These are phyloP conservation scores for Pistacia atlantica DNA, from an alignment of 345 rosid species.

Conservation along the genomic window DNA sequence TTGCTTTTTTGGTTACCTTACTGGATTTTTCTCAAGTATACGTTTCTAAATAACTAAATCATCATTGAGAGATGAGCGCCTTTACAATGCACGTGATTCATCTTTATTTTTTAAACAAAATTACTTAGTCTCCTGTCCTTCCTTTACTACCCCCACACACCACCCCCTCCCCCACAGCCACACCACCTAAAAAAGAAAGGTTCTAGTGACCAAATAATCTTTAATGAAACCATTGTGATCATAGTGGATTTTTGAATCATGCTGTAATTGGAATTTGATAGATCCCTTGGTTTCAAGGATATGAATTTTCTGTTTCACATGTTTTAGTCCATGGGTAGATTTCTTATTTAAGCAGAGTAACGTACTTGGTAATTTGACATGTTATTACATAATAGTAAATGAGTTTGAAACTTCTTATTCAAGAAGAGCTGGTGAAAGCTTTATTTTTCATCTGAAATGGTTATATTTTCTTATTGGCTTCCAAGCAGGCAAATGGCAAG, in stretches of 20 bases:
- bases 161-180: too few species aligned
- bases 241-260: neutral
- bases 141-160: too few species aligned
- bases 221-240: too few species aligned
- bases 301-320: neutral
- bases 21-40: neutral
- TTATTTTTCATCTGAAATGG: neutral
- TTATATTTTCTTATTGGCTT: conserved; percentile 6
- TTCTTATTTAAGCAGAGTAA: neutral
- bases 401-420: neutral
- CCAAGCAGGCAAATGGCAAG: conserved; percentile 49
- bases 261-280: neutral
- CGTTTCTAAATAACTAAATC: neutral
- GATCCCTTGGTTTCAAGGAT: neutral
- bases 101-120: neutral
- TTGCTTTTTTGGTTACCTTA: neutral
- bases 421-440: neutral
- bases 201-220: too few species aligned
- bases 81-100: too few species aligned
- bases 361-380: neutral
- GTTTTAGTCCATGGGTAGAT: neutral
- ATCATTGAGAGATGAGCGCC: too few species aligned
- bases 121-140: too few species aligned
- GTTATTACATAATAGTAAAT: neutral
- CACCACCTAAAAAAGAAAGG: too few species aligned